A percentile compares a stretch with the other conserved stretches of the same genome.
These are phyloP conservation scores for Solanum arcanum DNA, from an alignment of 257 asterid species.

Conservation along the genomic window DNA sequence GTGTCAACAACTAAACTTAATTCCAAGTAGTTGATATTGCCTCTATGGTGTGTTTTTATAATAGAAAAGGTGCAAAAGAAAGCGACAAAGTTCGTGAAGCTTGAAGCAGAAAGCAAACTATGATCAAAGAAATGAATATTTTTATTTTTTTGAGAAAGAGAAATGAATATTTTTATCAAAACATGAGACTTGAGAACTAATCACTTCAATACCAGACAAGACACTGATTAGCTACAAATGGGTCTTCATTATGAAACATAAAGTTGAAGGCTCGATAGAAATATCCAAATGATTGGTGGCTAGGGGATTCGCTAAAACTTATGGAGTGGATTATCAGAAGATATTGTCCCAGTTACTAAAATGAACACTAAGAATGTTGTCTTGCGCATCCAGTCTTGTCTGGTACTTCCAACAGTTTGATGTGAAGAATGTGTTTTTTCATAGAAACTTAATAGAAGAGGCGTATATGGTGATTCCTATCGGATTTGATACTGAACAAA, in stretches of 20 bases:
- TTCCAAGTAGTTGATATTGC: background rate
- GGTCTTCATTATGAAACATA: background rate
- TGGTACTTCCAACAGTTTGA: background rate
- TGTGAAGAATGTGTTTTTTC: background rate
- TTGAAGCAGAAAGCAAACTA: background rate
- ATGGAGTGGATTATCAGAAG: background rate
- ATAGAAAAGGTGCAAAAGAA: background rate
- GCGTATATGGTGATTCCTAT: background rate
- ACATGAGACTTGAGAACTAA: background rate
- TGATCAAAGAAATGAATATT: background rate
- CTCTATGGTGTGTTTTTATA: background rate
- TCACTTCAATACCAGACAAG: background rate
- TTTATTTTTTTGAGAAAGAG: background rate
- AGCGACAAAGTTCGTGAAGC: background rate
- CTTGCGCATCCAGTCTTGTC: background rate
- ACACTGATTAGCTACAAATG: background rate
- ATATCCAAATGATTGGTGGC: background rate
- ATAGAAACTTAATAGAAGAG: background rate
- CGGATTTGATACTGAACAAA: background rate
- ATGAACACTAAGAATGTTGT: background rate
- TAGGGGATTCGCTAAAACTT: background rate
- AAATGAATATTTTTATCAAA: background rate
- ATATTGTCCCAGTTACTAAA: background rate
- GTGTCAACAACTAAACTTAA: background rate
- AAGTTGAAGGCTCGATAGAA: background rate